Base-by-base conservation (phyloP, 2,329 filamentous ascomycete species). In the Aspergillaceae sp. region DNA sequence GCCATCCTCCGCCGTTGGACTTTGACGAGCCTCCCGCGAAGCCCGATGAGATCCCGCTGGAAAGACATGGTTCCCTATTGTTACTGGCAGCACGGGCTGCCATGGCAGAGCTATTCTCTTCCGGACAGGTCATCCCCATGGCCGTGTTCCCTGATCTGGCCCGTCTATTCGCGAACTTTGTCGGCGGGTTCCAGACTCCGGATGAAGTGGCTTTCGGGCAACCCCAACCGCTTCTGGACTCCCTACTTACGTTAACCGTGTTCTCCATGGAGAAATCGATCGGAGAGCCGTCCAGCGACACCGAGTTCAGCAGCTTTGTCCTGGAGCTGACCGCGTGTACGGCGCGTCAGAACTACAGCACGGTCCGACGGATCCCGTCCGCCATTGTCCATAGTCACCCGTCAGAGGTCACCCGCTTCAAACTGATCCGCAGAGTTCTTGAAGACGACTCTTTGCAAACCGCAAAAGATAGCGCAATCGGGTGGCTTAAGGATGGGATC, bases 401-500 rank as follows among this genome's bases (percentile, higher is more conserved):
- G 3, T 74, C 75, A 7, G 69, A 74, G 29, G 56, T 69, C 5
- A 70, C 72, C 1, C 72, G 77, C 3, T 67, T 78, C 30, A 74
- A 73, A 3, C 72, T 80, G 51, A 77, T 80, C 44, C 69, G 72
- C 4, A 73, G 74, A 40, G 75, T 77, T 2, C 64, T 81, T 3
- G 74, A 78, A 50, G 69, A 79, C 42, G 75, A 75, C 11, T 69
- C 70, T 0, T 73, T 77, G 48, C 70, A 74, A 40, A 75, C 76
- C 10, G 70, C 78, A 34, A 78, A 77, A 54, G 75, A 77, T 33
- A 74, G 73, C 37, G 78, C 78, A 2, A 73, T 82, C 4, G 72
- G 74, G 32, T 82, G 79, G 79, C 64, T 82, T 32, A 82, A 80
- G 56, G 70, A 77, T 36, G 79, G 81, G 56, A 75, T 78, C 0